Evolutionary conservation across 73 alveolate genomes (phyloP).

Genomic region (Paramecium octaurelia): DNA sequence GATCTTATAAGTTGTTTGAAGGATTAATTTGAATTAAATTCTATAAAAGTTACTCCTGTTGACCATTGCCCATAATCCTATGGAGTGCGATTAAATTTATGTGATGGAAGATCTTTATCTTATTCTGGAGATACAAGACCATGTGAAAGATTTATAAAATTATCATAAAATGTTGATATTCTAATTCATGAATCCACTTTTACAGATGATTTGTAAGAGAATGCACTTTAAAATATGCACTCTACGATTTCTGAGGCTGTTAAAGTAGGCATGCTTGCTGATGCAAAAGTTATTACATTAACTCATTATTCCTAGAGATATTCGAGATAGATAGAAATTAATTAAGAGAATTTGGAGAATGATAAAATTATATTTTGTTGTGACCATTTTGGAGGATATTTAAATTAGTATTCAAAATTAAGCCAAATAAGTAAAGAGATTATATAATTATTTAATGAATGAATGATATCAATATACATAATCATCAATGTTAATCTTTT

Average conservation of each 20-base stretch:
- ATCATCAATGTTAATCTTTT: background rate
- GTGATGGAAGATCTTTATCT: conserved; percentile 74
- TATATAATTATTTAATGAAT: background rate
- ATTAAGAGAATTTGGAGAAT: background rate
- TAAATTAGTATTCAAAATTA: background rate
- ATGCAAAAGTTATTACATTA: conserved; percentile 81
- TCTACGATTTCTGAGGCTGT: conserved; percentile 94
- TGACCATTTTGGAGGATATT: background rate
- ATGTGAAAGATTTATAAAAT: conserved; percentile 79
- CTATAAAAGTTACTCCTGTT: conserved; percentile 66
- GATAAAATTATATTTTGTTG: background rate
- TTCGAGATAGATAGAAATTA: conserved; percentile 51
- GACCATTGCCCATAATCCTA: conserved; percentile 92
- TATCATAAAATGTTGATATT: conserved; percentile 81
- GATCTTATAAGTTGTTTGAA: background rate
- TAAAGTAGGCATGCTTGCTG: conserved; percentile 74
- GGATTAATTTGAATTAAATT: conserved; percentile 33
- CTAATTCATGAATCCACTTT: conserved; percentile 98
- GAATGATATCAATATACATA: background rate
- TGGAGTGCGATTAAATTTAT: conserved; percentile 80
- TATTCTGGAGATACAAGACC: conserved; percentile 98
- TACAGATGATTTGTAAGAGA: conserved; percentile 80
- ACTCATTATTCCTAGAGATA: conserved; percentile 97
- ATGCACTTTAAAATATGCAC: conserved; percentile 92
- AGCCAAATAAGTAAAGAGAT: background rate